These are phyloP conservation scores for Naganishia kalamii DNA, from an alignment of 768 basidiomycete genomes.

Conservation along the genomic window DNA sequence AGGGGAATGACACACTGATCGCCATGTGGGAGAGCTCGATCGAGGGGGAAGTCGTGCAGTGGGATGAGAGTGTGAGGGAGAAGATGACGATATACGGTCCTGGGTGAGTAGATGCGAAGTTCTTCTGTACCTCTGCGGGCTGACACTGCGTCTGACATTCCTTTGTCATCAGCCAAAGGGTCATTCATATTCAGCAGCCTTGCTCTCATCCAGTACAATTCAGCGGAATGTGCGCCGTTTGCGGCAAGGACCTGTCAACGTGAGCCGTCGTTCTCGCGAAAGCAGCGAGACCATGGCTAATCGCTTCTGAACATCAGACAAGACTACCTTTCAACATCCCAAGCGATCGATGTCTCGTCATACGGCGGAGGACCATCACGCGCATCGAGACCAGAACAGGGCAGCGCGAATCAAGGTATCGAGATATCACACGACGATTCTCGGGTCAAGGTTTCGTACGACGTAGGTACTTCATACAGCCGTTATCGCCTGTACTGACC, in stretches of 20 bases:
- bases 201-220: slow-evolving; percentile 94
- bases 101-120: background rate
- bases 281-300: background rate
- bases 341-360: slow-evolving; percentile 11
- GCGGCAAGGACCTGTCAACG: slow-evolving; percentile 82
- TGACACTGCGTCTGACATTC: background rate
- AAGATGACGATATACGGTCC: slow-evolving; percentile 24
- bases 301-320: slow-evolving; percentile 26
- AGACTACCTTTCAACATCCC: slow-evolving; percentile 35
- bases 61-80: slow-evolving; percentile 48
- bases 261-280: slow-evolving; percentile 21
- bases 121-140: background rate
- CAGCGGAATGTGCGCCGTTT: slow-evolving; percentile 83
- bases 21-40: slow-evolving; percentile 86
- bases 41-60: slow-evolving; percentile 67
- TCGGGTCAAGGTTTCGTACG: slow-evolving; percentile 82
- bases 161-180: slow-evolving; percentile 28
- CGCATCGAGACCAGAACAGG: background rate
- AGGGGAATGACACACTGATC: slow-evolving; percentile 57
- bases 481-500: background rate
- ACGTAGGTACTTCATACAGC: slow-evolving; percentile 43
- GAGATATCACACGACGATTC: slow-evolving; percentile 63
- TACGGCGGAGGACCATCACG: background rate
- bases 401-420: slow-evolving; percentile 13
- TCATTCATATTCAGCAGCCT: slow-evolving; percentile 68